Evolutionary conservation across 306 rosid genomes (phyloP).

Genomic region (Gleditsia sinensis): DNA sequence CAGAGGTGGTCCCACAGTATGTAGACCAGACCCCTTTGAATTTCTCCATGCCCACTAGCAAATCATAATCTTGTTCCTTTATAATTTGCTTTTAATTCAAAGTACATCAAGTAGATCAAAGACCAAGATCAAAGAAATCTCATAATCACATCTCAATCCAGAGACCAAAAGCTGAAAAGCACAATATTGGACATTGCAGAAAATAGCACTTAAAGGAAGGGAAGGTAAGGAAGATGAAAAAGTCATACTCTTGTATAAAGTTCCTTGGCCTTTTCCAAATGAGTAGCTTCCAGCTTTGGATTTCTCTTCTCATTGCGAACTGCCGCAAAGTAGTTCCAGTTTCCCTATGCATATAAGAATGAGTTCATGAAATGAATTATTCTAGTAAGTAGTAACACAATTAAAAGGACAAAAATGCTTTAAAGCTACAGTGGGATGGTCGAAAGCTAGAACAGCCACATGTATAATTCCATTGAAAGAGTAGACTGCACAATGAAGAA

Average conservation of each 20-base stretch:
- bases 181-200: conserved; percentile 4
- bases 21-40: too few relatives aligned
- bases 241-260: conserved; percentile 73
- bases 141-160: conserved; percentile 11
- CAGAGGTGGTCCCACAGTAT: too few relatives aligned
- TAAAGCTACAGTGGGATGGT: conserved; percentile 11
- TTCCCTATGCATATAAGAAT: conserved; percentile 68
- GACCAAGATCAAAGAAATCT: conserved; percentile 18
- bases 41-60: too few relatives aligned
- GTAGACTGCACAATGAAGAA: conserved; percentile 30
- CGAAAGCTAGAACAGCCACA: conserved; percentile 24
- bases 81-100: not conserved
- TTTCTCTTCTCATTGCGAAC: conserved; percentile 97
- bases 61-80: not conserved
- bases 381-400: conserved; percentile 7
- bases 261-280: conserved; percentile 96
- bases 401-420: not conserved
- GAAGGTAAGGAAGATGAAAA: conserved; percentile 22
- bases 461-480: conserved; percentile 23
- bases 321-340: conserved; percentile 99
- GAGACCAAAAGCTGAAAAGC: conserved; percentile 27
- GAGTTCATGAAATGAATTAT: conserved; percentile 32
- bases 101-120: conserved; percentile 25
- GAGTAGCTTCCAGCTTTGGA: conserved; percentile 99
- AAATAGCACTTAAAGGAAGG: conserved; percentile 17